Percentiles rank a stretch among this genome's conserved stretches.
phyloP scores from a whole-genome alignment of 768 basidiomycete genomes.

The Saitozyma sp. region DNA sequence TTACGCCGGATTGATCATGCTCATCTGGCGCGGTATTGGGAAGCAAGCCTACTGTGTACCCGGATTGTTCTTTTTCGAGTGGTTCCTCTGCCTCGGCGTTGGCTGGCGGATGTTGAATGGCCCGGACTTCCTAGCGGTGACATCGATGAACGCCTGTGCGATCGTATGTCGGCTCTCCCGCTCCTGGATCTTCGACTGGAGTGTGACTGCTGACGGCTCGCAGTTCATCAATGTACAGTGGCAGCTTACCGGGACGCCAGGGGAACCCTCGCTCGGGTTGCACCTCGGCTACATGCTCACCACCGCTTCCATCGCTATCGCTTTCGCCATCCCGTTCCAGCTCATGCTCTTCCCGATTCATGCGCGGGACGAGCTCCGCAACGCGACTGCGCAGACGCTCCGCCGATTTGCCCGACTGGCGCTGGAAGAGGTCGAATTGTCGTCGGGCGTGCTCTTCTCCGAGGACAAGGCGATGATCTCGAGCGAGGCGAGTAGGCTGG shows the following conservation, averaged over 20 bases:
- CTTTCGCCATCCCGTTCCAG: slow-evolving; percentile 13
- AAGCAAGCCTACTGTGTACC: slow-evolving; percentile 3
- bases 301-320: slow-evolving; percentile 11
- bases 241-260: slow-evolving; percentile 3
- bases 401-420: slow-evolving; percentile 3
- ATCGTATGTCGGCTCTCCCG: slow-evolving; percentile 1
- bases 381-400: slow-evolving; percentile 4
- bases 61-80: slow-evolving; percentile 7
- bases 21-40: slow-evolving; percentile 4
- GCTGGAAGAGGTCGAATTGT: slow-evolving; percentile 5
- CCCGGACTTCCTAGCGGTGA: slow-evolving; percentile 13
- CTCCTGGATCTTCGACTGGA: background rate
- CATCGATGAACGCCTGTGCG: slow-evolving; percentile 12
- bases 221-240: slow-evolving; percentile 17
- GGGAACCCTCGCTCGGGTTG: slow-evolving; percentile 5
- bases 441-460: background rate
- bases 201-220: background rate
- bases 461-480: background rate
- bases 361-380: slow-evolving; percentile 4
- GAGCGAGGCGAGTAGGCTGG: background rate
- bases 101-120: slow-evolving; percentile 7
- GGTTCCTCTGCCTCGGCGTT: slow-evolving; percentile 4
- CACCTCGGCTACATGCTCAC: slow-evolving; percentile 16
- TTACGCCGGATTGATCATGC: slow-evolving; percentile 1
- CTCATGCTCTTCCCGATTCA: slow-evolving; percentile 6